Evolutionary conservation across 768 basidiomycete genomes (phyloP).

Genomic region (Tricholoma sp.): DNA sequence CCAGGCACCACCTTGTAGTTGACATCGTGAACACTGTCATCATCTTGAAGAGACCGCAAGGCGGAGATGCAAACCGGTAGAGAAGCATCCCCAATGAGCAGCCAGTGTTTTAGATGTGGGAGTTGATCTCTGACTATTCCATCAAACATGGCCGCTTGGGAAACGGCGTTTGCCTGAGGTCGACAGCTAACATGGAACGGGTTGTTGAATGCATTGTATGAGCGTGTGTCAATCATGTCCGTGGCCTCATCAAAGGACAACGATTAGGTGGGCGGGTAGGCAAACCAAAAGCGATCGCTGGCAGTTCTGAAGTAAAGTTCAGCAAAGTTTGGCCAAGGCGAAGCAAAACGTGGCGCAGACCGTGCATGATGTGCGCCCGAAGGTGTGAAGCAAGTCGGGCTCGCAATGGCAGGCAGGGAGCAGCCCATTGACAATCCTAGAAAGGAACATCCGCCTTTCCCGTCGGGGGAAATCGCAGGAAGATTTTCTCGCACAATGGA

Average conservation of each 20-base stretch:
- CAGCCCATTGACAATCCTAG: not conserved
- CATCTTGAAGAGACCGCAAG: not conserved
- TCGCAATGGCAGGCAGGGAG: not conserved
- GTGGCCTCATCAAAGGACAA: not conserved
- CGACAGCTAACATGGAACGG: not conserved
- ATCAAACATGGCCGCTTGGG: not conserved
- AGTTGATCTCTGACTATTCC: not conserved
- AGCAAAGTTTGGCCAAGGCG: not conserved
- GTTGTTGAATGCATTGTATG: not conserved
- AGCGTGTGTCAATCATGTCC: not conserved
- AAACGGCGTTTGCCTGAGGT: not conserved
- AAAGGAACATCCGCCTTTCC: not conserved
- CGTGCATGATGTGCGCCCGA: not conserved
- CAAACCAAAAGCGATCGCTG: not conserved
- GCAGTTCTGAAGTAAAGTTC: not conserved
- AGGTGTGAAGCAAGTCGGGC: not conserved
- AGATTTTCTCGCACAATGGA: not conserved
- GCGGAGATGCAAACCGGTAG: not conserved
- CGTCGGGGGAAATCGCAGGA: not conserved
- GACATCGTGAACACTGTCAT: not conserved
- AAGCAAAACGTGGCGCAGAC: not conserved
- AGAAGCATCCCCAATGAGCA: not conserved
- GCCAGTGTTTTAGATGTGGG: not conserved
- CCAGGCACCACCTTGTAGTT: not conserved
- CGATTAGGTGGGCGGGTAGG: not conserved